These are phyloP conservation scores for Scenedesmus sp. DNA, from an alignment of 163 green algal genomes.

Conservation along the genomic window DNA sequence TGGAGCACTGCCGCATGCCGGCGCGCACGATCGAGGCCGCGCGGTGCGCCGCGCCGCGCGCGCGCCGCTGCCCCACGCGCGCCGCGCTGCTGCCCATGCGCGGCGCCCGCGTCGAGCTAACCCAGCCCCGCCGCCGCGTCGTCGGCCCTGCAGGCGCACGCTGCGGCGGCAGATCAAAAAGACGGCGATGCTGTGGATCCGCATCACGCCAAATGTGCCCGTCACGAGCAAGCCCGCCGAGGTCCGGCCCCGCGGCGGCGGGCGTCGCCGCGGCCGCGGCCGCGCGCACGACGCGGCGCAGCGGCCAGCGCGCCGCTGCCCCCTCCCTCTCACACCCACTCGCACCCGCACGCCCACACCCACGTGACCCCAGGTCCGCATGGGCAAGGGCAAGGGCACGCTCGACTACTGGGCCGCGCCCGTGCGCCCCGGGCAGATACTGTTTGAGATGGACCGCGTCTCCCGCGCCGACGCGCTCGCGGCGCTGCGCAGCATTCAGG, in stretches of 20 bases:
- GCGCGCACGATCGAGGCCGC: slow-evolving; percentile 67
- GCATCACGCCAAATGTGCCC: slow-evolving; percentile 59
- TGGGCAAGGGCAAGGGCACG: slow-evolving; percentile 74
- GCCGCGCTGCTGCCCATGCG: not conserved
- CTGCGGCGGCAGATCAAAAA: slow-evolving; percentile 63
- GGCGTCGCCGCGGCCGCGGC: too few species aligned
- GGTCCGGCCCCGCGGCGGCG: not conserved
- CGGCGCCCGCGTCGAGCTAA: not conserved
- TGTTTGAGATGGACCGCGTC: slow-evolving; percentile 72
- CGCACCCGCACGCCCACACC: too few species aligned
- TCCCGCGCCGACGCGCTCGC: slow-evolving; percentile 46
- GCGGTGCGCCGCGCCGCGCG: slow-evolving; percentile 8
- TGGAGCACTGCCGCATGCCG: slow-evolving; percentile 54
- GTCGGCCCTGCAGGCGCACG: slow-evolving; percentile 21
- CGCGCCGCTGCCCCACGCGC: slow-evolving; percentile 6
- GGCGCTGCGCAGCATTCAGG: slow-evolving; percentile 47
- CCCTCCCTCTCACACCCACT: too few species aligned
- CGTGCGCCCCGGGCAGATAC: slow-evolving; percentile 63
- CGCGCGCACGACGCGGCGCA: too few species aligned
- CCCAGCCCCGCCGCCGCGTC: too few species aligned
- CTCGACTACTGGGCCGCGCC: slow-evolving; percentile 62
- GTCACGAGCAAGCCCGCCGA: slow-evolving; percentile 65
- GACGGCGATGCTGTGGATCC: slow-evolving; percentile 62
- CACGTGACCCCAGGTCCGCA: slow-evolving; percentile 54
- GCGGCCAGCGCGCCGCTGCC: too few species aligned